Conservation (phyloP, 768 basidiomycete genomes). For the Termitomyces sp. region DNA sequence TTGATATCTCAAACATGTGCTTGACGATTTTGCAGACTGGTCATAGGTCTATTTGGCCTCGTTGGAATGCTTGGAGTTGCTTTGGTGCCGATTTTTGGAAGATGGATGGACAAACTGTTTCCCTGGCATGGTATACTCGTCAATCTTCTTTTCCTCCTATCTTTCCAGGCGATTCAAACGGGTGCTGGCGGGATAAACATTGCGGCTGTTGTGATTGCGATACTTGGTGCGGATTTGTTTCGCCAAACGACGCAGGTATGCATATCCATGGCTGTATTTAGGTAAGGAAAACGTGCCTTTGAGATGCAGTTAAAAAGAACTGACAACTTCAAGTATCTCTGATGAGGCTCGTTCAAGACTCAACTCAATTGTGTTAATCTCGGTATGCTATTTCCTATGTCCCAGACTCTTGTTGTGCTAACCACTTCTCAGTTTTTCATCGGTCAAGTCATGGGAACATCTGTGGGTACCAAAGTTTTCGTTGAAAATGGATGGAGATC, state of each 20-base stretch:
- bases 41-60: slow-evolving; percentile 71
- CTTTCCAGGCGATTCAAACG: slow-evolving; percentile 59
- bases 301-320: background rate
- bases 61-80: slow-evolving; percentile 69
- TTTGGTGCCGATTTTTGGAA: slow-evolving; percentile 64
- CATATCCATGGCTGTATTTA: slow-evolving; percentile 52
- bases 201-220: slow-evolving; percentile 62
- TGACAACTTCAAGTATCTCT: slow-evolving; percentile 24
- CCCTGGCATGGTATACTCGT: slow-evolving; percentile 75
- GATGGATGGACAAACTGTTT: slow-evolving; percentile 60
- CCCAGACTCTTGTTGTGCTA: background rate
- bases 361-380: slow-evolving; percentile 72
- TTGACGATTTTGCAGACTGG: slow-evolving; percentile 23
- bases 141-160: slow-evolving; percentile 37
- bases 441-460: slow-evolving; percentile 80
- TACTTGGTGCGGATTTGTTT: slow-evolving; percentile 68
- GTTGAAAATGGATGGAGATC: slow-evolving; percentile 66
- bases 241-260: slow-evolving; percentile 73
- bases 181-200: slow-evolving; percentile 67
- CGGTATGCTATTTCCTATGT: slow-evolving; percentile 27
- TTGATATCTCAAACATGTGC: background rate
- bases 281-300: slow-evolving; percentile 25
- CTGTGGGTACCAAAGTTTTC: slow-evolving; percentile 69
- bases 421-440: slow-evolving; percentile 46
- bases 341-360: slow-evolving; percentile 56